phyloP scores from a whole-genome alignment of 805 yeast species.

The Barnettozyma siamensis region DNA sequence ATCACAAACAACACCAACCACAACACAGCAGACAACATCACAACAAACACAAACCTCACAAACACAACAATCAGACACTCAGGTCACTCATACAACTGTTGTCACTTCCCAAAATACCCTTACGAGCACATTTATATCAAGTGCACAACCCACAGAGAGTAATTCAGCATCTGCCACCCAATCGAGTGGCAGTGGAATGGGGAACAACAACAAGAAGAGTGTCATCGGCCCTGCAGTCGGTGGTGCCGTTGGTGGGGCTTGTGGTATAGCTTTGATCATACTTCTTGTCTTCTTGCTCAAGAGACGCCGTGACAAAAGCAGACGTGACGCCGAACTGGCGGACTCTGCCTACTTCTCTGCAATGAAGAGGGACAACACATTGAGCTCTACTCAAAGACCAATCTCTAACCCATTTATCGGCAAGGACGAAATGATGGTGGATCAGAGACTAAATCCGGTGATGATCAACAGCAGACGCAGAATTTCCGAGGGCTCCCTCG shows the following conservation, averaged over 20 bases:
- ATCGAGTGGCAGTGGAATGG: conserved; percentile 5
- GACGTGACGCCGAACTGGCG: conserved; percentile 41
- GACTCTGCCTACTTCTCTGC: conserved; percentile 57
- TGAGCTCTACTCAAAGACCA: conserved; percentile 23
- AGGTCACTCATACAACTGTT: conserved; percentile 13
- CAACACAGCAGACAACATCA: neutral
- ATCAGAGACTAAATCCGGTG: conserved; percentile 65
- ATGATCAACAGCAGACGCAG: conserved; percentile 74
- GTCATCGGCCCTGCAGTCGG: conserved; percentile 57
- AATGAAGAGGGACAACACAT: conserved; percentile 38
- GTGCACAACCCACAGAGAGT: conserved; percentile 19
- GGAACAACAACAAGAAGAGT: conserved; percentile 13
- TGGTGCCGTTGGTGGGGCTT: conserved; percentile 54
- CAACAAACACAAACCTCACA: conserved; percentile 17
- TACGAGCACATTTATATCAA: conserved; percentile 19
- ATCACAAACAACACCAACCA: conserved; percentile 20
- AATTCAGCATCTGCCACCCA: conserved; percentile 22
- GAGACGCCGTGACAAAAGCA: conserved; percentile 29
- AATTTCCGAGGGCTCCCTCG: conserved; percentile 78
- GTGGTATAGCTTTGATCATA: conserved; percentile 38
- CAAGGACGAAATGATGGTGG: conserved; percentile 48
- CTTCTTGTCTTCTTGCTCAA: conserved; percentile 34
- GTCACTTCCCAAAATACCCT: conserved; percentile 15
- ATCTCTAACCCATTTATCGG: conserved; percentile 56
- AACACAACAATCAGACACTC: conserved; percentile 11